Conservation (phyloP, 1,284 basidiomycete species). For the Sphagnurus paluster region DNA sequence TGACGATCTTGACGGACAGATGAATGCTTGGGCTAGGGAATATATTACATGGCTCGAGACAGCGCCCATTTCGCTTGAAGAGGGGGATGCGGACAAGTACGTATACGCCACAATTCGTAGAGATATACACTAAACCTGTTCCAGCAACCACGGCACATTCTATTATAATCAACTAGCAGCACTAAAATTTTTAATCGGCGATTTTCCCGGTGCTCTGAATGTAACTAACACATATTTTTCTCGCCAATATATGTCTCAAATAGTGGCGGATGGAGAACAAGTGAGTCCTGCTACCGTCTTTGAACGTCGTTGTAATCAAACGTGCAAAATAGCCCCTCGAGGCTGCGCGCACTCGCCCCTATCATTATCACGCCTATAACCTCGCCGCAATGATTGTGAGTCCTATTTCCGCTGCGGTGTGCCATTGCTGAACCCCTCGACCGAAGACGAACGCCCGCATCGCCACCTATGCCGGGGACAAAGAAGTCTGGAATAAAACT, state of each 20-base stretch:
- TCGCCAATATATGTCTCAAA: conserved; percentile 45
- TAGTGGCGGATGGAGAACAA: conserved; percentile 49
- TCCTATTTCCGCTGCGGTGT: background rate
- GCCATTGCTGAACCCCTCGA: background rate
- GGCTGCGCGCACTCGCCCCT: conserved; percentile 58
- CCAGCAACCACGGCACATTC: conserved; percentile 63
- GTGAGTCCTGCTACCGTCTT: conserved; percentile 23
- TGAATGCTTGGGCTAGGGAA: conserved; percentile 52
- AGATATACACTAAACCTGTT: background rate
- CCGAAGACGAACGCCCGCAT: conserved; percentile 58
- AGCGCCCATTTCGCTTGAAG: conserved; percentile 49
- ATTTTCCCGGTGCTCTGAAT: conserved; percentile 40
- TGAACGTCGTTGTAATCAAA: background rate
- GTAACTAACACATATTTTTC: conserved; percentile 46
- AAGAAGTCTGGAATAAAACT: conserved; percentile 48
- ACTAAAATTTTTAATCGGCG: conserved; percentile 47
- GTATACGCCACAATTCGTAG: conserved; percentile 15
- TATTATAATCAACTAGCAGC: conserved; percentile 53
- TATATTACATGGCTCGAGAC: conserved; percentile 60
- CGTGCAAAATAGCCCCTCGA: conserved; percentile 48
- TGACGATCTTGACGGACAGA: conserved; percentile 45
- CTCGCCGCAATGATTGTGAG: conserved; percentile 68
- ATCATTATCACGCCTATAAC: conserved; percentile 68
- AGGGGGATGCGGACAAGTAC: conserved; percentile 54
- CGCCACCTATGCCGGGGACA: conserved; percentile 40